Conservation (phyloP, 768 basidiomycete species). For the Tylopilus balloui region DNA sequence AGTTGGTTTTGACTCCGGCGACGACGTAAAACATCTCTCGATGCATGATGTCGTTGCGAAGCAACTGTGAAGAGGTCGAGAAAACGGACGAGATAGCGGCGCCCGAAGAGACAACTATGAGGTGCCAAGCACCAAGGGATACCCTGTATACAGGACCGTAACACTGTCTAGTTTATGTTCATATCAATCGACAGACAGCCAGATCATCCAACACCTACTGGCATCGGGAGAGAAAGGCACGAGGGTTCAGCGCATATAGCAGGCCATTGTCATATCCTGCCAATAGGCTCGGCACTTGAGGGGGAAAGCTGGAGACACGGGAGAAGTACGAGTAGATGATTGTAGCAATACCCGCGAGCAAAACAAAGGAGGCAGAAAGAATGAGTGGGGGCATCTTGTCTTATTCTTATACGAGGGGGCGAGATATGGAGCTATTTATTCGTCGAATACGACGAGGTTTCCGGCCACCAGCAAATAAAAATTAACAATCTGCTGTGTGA, state of each 20-base stretch:
- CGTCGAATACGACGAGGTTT: neutral
- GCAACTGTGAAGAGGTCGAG: neutral
- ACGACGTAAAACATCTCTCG: conserved; percentile 12
- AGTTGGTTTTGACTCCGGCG: conserved; percentile 8
- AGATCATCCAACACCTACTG: conserved; percentile 14
- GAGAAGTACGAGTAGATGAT: neutral
- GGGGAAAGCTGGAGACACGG: neutral
- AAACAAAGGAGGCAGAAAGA: neutral
- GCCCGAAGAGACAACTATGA: conserved; percentile 16
- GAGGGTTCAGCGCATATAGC: conserved; percentile 12
- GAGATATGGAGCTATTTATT: conserved; percentile 3
- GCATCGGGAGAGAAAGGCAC: conserved; percentile 16
- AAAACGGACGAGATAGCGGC: conserved; percentile 12
- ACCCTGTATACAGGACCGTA: conserved; percentile 16
- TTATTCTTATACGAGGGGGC: neutral
- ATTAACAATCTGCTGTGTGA: neutral
- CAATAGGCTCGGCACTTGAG: conserved; percentile 10
- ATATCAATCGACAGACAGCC: neutral
- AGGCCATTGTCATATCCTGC: conserved; percentile 18
- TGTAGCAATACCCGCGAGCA: neutral
- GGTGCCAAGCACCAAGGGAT: conserved; percentile 14
- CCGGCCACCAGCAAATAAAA: neutral
- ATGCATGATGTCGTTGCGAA: conserved; percentile 12
- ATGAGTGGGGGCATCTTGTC: neutral
- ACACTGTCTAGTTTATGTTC: conserved; percentile 5